Conservation (phyloP, 208 protist species). For the Trypanosoma scelopori region DNA sequence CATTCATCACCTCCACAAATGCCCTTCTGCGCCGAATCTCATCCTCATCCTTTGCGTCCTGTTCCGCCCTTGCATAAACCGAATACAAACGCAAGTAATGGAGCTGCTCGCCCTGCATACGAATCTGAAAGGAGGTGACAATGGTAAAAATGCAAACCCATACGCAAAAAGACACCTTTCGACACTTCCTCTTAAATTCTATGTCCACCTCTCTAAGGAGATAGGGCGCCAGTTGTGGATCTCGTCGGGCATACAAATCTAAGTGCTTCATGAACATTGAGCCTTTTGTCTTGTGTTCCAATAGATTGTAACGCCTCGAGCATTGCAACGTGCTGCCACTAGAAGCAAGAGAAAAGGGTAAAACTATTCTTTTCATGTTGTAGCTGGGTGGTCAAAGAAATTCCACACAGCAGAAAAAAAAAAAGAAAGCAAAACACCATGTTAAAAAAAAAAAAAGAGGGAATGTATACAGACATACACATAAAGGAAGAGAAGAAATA, state of each 20-base stretch:
- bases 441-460: conserved; percentile 11
- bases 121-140: conserved; percentile 54
- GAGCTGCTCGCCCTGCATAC: conserved; percentile 74
- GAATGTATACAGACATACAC: neutral
- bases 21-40: conserved; percentile 67
- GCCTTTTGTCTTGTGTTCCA: conserved; percentile 86
- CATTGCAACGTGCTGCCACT: conserved; percentile 19
- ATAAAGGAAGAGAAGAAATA: neutral
- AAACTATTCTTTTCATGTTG: conserved; percentile 22
- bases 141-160: conserved; percentile 83
- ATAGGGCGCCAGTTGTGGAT: conserved; percentile 87
- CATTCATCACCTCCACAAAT: conserved; percentile 78
- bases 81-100: conserved; percentile 87
- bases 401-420: conserved; percentile 3
- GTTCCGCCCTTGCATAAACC: conserved; percentile 58
- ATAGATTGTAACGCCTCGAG: conserved; percentile 52
- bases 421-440: conserved; percentile 1
- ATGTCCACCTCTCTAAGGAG: conserved; percentile 90
- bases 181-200: conserved; percentile 88
- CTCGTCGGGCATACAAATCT: conserved; percentile 87
- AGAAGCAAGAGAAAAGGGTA: neutral
- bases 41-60: conserved; percentile 81
- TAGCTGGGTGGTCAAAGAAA: neutral
- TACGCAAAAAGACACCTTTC: conserved; percentile 81
- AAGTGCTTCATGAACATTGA: conserved; percentile 88